Evolutionary conservation across 2,329 filamentous ascomycete species (phyloP).

Genomic region (Oidium heveae): DNA sequence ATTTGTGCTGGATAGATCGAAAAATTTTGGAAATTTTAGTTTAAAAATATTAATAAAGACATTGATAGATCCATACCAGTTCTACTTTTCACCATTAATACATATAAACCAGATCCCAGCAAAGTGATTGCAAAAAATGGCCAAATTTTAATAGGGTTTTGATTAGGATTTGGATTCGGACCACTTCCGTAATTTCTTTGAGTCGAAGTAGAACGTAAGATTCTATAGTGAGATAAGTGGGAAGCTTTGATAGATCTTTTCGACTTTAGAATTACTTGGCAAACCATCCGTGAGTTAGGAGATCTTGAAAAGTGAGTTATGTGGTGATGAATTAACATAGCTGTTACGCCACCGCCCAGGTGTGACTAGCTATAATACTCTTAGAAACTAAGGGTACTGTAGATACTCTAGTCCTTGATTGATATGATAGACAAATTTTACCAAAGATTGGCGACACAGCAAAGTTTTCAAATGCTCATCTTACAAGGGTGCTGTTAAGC

Average conservation of each 20-base stretch:
- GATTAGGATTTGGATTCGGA: slow-evolving; percentile 10
- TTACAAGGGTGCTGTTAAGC: too few relatives aligned
- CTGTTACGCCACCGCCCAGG: too few relatives aligned
- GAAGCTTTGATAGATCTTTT: not conserved
- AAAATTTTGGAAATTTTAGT: not conserved
- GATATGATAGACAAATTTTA: too few relatives aligned
- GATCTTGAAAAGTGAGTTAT: too few relatives aligned
- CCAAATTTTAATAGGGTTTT: slow-evolving; percentile 16
- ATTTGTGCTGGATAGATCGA: not conserved
- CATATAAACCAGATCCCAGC: slow-evolving; percentile 23
- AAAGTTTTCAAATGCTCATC: too few relatives aligned
- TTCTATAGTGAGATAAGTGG: not conserved
- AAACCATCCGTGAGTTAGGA: too few relatives aligned
- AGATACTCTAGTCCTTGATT: too few relatives aligned
- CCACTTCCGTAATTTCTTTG: slow-evolving; percentile 8
- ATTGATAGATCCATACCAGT: slow-evolving; percentile 12
- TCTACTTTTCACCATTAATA: slow-evolving; percentile 23
- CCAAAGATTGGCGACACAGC: too few relatives aligned
- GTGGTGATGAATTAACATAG: too few relatives aligned
- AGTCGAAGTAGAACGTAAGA: not conserved
- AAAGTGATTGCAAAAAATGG: slow-evolving; percentile 19
- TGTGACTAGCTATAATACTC: too few relatives aligned
- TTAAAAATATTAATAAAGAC: not conserved
- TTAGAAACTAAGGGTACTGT: too few relatives aligned
- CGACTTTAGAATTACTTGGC: too few relatives aligned